Conservation (phyloP, 75 land plant species). For the Selaginella tamariscina region DNA sequence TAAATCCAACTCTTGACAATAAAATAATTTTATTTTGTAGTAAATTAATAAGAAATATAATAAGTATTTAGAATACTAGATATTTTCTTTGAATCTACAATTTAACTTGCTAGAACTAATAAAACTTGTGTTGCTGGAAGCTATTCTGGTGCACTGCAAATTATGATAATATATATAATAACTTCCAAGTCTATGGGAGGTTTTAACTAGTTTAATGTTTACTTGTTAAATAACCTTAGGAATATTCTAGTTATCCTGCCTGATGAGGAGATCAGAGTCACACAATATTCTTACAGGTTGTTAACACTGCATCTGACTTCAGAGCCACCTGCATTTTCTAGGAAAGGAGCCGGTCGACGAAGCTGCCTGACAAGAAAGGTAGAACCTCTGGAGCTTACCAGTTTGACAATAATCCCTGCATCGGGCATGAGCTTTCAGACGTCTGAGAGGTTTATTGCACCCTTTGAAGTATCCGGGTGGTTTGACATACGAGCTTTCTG, state of each 20-base stretch:
- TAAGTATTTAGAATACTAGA: no score
- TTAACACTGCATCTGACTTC: slow-evolving; percentile 13
- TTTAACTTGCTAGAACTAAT: no score
- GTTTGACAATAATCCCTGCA: slow-evolving; percentile 13
- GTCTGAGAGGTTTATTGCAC: slow-evolving; percentile 15
- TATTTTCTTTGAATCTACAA: no score
- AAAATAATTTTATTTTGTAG: no score
- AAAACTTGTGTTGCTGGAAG: slow-evolving; percentile 12
- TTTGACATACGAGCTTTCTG: slow-evolving; percentile 17
- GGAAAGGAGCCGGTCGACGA: neutral
- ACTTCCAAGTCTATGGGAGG: no score
- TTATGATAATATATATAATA: no score
- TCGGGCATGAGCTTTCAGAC: slow-evolving; percentile 17
- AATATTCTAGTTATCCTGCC: slow-evolving; percentile 16
- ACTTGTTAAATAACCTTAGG: slow-evolving; percentile 20
- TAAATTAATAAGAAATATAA: no score
- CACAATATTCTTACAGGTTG: slow-evolving; percentile 14
- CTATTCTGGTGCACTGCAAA: no score
- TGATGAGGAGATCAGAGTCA: slow-evolving; percentile 19
- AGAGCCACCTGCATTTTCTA: neutral
- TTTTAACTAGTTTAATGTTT: no score
- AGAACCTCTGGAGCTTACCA: slow-evolving; percentile 12
- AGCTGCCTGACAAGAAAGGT: slow-evolving; percentile 7
- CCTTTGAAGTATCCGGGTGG: slow-evolving; percentile 17
- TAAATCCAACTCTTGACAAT: no score